Percentiles rank a stretch among this genome's conserved stretches.
These are phyloP conservation scores for Penicillium hordei DNA, from an alignment of 2,329 filamentous ascomycete genomes.

Conservation along the genomic window DNA sequence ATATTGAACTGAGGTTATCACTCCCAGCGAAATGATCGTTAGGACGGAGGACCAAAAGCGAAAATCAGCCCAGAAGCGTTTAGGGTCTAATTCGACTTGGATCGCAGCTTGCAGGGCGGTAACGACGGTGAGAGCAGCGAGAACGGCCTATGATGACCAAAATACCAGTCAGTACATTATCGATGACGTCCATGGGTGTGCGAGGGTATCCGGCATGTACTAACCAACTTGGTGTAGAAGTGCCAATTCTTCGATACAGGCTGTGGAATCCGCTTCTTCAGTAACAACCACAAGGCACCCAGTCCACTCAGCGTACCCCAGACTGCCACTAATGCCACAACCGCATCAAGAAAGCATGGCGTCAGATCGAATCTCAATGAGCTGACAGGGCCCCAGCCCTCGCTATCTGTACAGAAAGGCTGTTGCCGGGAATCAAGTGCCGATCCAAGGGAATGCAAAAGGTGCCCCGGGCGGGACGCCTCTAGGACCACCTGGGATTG, in stretches of 20 bases:
- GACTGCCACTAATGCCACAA: slow-evolving; percentile 73
- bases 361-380: slow-evolving; percentile 88
- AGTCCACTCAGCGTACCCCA: slow-evolving; percentile 78
- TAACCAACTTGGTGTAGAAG: slow-evolving; percentile 88
- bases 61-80: slow-evolving; percentile 76
- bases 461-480: slow-evolving; percentile 29
- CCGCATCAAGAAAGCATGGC: slow-evolving; percentile 93
- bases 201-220: slow-evolving; percentile 25
- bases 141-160: slow-evolving; percentile 53
- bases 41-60: slow-evolving; percentile 77
- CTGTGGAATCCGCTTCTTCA: slow-evolving; percentile 66
- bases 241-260: slow-evolving; percentile 80
- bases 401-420: slow-evolving; percentile 79
- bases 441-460: slow-evolving; percentile 28
- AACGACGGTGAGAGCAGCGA: slow-evolving; percentile 67
- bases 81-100: slow-evolving; percentile 68
- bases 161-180: background rate
- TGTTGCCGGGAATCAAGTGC: slow-evolving; percentile 48
- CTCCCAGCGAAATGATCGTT: slow-evolving; percentile 68
- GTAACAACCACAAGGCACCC: slow-evolving; percentile 75
- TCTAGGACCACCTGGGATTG: slow-evolving; percentile 37
- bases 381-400: slow-evolving; percentile 95
- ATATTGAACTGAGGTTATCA: slow-evolving; percentile 81
- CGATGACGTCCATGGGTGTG: background rate
- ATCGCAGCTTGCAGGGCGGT: slow-evolving; percentile 71